These are phyloP conservation scores for Exophiala xenobiotica DNA, from an alignment of 2,329 filamentous ascomycete genomes.

Conservation along the genomic window DNA sequence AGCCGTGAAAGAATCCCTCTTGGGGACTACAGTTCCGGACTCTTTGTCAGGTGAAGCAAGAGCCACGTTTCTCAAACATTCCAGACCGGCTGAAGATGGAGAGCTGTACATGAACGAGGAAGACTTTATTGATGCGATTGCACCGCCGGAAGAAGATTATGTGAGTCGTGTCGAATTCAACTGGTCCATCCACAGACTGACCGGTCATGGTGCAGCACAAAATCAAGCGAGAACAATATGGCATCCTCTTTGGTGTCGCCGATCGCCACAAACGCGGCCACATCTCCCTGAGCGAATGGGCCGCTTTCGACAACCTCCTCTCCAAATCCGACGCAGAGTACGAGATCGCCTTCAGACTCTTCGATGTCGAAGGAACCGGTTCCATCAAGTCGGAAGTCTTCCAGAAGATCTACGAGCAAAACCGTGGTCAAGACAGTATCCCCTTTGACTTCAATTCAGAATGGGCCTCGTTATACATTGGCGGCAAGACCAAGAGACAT, in stretches of 20 bases:
- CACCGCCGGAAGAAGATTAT: conserved; percentile 83
- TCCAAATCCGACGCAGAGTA: conserved; percentile 96
- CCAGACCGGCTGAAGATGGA: conserved; percentile 71
- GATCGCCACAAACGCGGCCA: conserved; percentile 73
- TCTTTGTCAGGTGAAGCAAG: conserved; percentile 73
- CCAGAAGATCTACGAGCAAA: conserved; percentile 77
- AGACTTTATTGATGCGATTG: conserved; percentile 89
- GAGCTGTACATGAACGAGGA: conserved; percentile 78
- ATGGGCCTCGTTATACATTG: conserved; percentile 94
- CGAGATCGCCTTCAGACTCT: conserved; percentile 95
- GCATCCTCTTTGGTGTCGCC: conserved; percentile 86
- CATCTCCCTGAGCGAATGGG: conserved; percentile 82
- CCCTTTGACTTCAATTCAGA: conserved; percentile 97
- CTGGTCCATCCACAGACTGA: conserved; percentile 2
- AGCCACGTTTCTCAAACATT: conserved; percentile 72
- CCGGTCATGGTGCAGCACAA: conserved; percentile 74
- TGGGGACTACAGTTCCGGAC: conserved; percentile 60
- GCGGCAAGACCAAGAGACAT: conserved; percentile 81
- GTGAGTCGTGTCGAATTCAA: conserved; percentile 55
- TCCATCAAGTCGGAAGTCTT: conserved; percentile 88
- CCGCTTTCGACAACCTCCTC: conserved; percentile 88
- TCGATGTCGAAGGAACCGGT: conserved; percentile 81
- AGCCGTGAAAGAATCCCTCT: conserved; percentile 74
- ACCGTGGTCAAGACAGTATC: conserved; percentile 80
- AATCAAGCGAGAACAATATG: conserved; percentile 94